Evolutionary conservation across 1,139 yeast genomes (phyloP).

Genomic region (Kluyveromyces sp.): DNA sequence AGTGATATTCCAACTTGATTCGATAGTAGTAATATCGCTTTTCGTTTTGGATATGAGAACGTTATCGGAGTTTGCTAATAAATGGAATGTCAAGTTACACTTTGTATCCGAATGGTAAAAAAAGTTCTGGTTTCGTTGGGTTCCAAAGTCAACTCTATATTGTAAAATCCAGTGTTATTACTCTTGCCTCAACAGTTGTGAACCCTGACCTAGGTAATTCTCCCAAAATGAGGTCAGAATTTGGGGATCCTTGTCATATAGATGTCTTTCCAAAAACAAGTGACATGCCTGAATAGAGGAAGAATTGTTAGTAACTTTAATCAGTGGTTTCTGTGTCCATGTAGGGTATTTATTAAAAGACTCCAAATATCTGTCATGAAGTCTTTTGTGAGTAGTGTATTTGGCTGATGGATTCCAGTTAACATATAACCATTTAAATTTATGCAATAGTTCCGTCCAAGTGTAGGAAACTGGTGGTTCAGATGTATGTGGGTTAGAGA

Average conservation of each 20-base stretch:
- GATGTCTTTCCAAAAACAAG: conserved; percentile 40
- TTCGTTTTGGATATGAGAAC: conserved; percentile 30
- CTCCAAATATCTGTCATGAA: conserved; percentile 32
- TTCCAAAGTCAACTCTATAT: conserved; percentile 24
- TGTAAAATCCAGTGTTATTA: conserved; percentile 30
- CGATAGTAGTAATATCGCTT: conserved; percentile 25
- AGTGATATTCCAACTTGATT: conserved; percentile 44
- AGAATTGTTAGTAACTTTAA: conserved; percentile 35
- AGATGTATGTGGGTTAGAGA: conserved; percentile 52
- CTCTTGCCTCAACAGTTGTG: conserved; percentile 21
- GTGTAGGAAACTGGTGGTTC: conserved; percentile 26
- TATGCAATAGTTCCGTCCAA: conserved; percentile 33
- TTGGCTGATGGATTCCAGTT: conserved; percentile 52
- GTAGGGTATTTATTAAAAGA: background rate
- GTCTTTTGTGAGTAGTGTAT: conserved; percentile 28
- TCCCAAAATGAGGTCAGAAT: conserved; percentile 14
- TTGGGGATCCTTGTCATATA: conserved; percentile 10
- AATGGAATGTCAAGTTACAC: conserved; percentile 34
- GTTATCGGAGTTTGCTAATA: conserved; percentile 30
- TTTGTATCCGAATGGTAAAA: conserved; percentile 29
- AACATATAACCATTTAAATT: conserved; percentile 52
- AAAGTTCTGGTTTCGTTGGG: conserved; percentile 12
- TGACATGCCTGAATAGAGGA: conserved; percentile 34
- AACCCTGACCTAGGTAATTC: conserved; percentile 17
- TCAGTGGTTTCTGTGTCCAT: conserved; percentile 43